phyloP scores from a whole-genome alignment of 1,284 basidiomycete species.

The Coniferiporia weirii region DNA sequence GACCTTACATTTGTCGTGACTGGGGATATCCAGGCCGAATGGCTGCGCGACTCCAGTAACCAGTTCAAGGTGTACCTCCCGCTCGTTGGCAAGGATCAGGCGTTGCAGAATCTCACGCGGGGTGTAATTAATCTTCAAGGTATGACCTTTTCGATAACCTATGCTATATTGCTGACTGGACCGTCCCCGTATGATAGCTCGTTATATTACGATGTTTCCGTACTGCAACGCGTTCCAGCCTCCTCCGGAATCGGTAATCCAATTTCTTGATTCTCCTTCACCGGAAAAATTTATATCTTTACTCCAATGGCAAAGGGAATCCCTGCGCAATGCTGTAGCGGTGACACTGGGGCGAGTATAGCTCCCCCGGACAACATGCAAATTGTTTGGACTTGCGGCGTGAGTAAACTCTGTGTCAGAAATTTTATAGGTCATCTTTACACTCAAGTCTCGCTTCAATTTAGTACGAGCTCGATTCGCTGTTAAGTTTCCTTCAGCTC shows the following conservation, averaged over 20 bases:
- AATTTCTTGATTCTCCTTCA: not conserved
- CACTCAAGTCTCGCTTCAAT: constrained; percentile 1
- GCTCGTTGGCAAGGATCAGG: constrained; percentile 20
- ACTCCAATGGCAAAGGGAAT: not conserved
- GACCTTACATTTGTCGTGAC: constrained; percentile 4
- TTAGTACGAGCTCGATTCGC: constrained; percentile 25
- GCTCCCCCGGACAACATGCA: constrained; percentile 5
- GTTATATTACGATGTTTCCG: constrained; percentile 25
- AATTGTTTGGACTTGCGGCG: constrained; percentile 10
- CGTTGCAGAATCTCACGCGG: constrained; percentile 19
- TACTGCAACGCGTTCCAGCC: constrained; percentile 28
- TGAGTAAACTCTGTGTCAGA: not conserved
- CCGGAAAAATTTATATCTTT: not conserved
- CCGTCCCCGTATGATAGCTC: constrained; percentile 7
- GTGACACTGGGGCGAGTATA: constrained; percentile 2
- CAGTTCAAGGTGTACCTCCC: constrained; percentile 22
- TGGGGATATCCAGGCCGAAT: constrained; percentile 20
- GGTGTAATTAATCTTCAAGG: constrained; percentile 23
- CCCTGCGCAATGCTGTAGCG: constrained; percentile 19
- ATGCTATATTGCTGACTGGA: not conserved
- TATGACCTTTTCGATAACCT: not conserved
- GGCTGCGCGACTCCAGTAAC: constrained; percentile 23
- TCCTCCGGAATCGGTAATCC: constrained; percentile 20
- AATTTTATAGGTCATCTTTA: not conserved
- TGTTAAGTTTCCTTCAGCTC: constrained; percentile 25